Conservation (phyloP, 2,329 filamentous ascomycete species). For the Curvularia eragrostidis region DNA sequence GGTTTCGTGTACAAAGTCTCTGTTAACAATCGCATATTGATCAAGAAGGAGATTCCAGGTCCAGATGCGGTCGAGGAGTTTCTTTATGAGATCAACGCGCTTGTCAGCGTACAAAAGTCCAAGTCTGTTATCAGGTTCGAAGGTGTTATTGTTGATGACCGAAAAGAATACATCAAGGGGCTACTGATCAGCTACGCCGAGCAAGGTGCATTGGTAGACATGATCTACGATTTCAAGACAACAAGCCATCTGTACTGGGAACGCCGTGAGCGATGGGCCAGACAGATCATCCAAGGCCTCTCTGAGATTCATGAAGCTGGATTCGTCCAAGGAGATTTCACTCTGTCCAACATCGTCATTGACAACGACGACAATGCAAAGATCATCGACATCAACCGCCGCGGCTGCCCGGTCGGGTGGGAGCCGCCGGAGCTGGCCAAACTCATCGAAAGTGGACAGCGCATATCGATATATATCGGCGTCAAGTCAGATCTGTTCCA, state of each 20-base stretch:
- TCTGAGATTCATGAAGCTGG: slow-evolving; percentile 94
- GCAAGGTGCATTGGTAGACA: slow-evolving; percentile 85
- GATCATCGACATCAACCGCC: slow-evolving; percentile 97
- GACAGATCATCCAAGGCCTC: slow-evolving; percentile 86
- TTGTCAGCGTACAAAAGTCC: slow-evolving; percentile 77
- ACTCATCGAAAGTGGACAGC: slow-evolving; percentile 85
- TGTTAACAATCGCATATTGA: slow-evolving; percentile 72
- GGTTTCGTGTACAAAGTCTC: slow-evolving; percentile 96
- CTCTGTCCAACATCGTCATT: slow-evolving; percentile 95
- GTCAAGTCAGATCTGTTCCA: slow-evolving; percentile 97
- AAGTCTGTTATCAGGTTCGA: slow-evolving; percentile 83
- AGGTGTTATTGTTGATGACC: slow-evolving; percentile 85
- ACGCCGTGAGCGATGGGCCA: slow-evolving; percentile 83
- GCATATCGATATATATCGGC: slow-evolving; percentile 96
- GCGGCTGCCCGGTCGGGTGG: slow-evolving; percentile 98
- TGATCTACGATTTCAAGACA: slow-evolving; percentile 80
- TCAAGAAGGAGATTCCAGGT: slow-evolving; percentile 98
- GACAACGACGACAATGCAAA: slow-evolving; percentile 84
- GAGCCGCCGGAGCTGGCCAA: slow-evolving; percentile 90
- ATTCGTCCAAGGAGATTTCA: slow-evolving; percentile 97
- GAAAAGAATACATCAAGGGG: slow-evolving; percentile 77
- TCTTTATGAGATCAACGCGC: slow-evolving; percentile 93
- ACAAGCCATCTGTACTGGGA: slow-evolving; percentile 66
- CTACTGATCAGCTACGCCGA: slow-evolving; percentile 88
- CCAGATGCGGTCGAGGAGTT: slow-evolving; percentile 97